Conservation (phyloP, 2,329 filamentous ascomycete species). For the Curvularia verruculosa region DNA sequence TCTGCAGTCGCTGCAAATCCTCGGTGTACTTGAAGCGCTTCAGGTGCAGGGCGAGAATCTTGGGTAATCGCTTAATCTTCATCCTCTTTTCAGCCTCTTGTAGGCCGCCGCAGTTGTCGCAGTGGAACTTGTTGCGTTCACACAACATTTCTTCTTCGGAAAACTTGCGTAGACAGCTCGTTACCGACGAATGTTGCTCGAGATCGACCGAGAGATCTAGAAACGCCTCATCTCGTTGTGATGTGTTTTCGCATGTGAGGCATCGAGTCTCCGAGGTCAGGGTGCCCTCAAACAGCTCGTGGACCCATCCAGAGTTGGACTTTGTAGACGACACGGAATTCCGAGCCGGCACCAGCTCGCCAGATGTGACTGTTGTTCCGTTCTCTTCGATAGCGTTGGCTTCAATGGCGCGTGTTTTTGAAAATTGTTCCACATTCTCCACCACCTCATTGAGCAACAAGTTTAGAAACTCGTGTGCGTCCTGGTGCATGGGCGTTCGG, state of each 20-base stretch:
- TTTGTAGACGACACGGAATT: constrained; percentile 27
- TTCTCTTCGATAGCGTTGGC: constrained; percentile 36
- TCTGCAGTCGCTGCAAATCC: constrained; percentile 89
- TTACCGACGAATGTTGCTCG: constrained; percentile 93
- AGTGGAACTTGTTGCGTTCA: constrained; percentile 98
- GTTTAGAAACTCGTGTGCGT: constrained; percentile 96
- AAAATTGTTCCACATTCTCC: constrained; percentile 88
- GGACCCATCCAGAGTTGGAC: constrained; percentile 74
- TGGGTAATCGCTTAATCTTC: constrained; percentile 96
- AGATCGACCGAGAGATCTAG: constrained; percentile 95
- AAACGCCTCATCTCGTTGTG: constrained; percentile 93
- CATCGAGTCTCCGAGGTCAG: constrained; percentile 96
- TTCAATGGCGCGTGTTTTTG: constrained; percentile 63
- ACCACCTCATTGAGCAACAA: constrained; percentile 95
- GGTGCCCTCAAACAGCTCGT: constrained; percentile 94
- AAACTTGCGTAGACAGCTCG: constrained; percentile 92
- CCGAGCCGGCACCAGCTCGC: constrained; percentile 27
- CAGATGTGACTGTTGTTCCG: constrained; percentile 26
- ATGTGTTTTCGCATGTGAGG: constrained; percentile 93
- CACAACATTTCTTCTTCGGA: constrained; percentile 97
- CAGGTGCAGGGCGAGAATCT: constrained; percentile 87
- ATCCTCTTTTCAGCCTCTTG: constrained; percentile 99
- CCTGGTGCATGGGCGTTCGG: constrained; percentile 94
- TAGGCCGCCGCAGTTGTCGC: constrained; percentile 92
- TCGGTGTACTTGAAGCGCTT: constrained; percentile 99